phyloP scores from a whole-genome alignment of 2,329 filamentous ascomycete species.

The Colletotrichum cereale region DNA sequence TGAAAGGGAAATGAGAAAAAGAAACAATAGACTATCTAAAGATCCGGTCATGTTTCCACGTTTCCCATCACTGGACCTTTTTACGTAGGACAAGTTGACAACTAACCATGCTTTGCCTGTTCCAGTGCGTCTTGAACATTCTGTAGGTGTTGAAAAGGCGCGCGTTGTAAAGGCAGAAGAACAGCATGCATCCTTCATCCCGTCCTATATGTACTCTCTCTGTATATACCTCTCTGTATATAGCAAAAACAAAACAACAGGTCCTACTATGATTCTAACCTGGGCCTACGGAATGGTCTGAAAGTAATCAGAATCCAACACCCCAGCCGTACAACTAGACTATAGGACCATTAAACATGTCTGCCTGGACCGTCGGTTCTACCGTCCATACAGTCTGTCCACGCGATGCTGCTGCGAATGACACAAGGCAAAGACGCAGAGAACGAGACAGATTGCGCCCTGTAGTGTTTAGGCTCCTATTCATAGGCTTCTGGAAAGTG shows the following conservation, averaged over 20 bases:
- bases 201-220: background rate
- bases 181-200: background rate
- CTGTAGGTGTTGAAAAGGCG: background rate
- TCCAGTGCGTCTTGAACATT: no score
- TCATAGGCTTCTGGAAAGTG: background rate
- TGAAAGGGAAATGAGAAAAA: background rate
- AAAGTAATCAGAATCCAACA: conserved; percentile 32
- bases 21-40: background rate
- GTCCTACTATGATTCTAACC: conserved; percentile 38
- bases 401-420: background rate
- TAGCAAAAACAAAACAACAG: background rate
- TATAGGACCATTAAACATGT: conserved; percentile 13
- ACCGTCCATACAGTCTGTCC: background rate
- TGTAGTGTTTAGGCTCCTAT: background rate
- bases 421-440: background rate
- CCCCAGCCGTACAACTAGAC: conserved; percentile 40
- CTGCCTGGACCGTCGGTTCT: background rate
- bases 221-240: no score
- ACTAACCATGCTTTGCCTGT: no score
- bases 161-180: no score
- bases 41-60: background rate
- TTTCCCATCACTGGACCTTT: background rate
- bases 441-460: background rate
- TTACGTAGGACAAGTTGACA: no score
- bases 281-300: conserved; percentile 35